Evolutionary conservation across 2,329 filamentous ascomycete genomes (phyloP).

Genomic region (Xylaria arbuscula): DNA sequence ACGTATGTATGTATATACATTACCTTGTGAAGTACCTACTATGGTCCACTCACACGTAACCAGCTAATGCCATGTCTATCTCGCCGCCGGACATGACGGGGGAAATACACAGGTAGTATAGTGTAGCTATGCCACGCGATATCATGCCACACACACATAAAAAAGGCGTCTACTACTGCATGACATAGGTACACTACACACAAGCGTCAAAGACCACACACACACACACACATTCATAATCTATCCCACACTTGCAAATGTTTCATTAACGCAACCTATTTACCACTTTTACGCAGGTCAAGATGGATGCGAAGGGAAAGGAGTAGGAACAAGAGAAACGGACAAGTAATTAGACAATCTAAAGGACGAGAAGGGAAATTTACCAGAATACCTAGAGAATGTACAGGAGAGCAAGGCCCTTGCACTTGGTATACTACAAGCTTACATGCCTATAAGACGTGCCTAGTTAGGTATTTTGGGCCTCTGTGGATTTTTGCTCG

Average conservation of each 20-base stretch:
- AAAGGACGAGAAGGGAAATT: background rate
- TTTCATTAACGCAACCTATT: constrained; percentile 13
- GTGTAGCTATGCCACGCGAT: constrained; percentile 7
- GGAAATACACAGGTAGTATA: too few species aligned
- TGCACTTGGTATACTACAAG: too few species aligned
- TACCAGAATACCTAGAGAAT: background rate
- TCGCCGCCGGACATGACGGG: constrained; percentile 10
- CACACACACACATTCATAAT: constrained; percentile 12
- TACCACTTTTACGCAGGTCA: background rate
- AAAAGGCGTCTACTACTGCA: constrained; percentile 7
- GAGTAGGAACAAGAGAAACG: background rate
- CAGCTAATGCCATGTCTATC: too few species aligned
- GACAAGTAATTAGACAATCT: background rate
- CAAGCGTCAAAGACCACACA: background rate
- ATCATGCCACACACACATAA: constrained; percentile 15
- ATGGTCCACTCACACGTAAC: background rate
- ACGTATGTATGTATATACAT: too few species aligned
- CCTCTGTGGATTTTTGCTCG: too few species aligned
- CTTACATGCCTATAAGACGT: background rate
- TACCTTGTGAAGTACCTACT: background rate
- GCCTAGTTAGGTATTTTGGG: background rate
- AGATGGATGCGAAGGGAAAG: background rate
- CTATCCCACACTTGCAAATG: constrained; percentile 18
- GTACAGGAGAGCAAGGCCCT: background rate
- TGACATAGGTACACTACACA: background rate